Evolutionary conservation across 2,329 filamentous ascomycete genomes (phyloP), one percentile per base, ranked within the genome.

Genomic region (Acarospora socialis): DNA sequence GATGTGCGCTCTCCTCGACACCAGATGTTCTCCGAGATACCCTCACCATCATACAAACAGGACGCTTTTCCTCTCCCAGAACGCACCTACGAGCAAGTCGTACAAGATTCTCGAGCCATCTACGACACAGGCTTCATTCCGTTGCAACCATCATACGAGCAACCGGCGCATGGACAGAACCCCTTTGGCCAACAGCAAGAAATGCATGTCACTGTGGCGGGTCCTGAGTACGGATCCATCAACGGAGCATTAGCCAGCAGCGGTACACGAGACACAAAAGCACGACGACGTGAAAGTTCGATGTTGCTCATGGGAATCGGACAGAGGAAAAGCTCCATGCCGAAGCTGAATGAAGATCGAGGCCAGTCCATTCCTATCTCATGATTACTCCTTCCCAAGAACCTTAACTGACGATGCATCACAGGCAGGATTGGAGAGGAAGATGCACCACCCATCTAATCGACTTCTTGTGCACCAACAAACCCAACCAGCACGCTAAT

Each of bases 11-110:
- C 71, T 25, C 73, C 75, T 13, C 65, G 71, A 15, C 67, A 66
- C 38, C 74, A 77, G 46, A 73, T 74, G 59, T 77, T 77, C 48
- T 66, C 69, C 2, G 71, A 78, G 40, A 55, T 76, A n/a, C 70
- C 73, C 5, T 77, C 72, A 0, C 72, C 73, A 19, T 65, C 64
- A 2, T 75, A 75, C 46, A 66, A 69, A 35, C 70, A 74, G 42
- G 65, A 7, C 60, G 59, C 7, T 70, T 73, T 47, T 28, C 46
- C 22, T 32, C 39, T 26, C 23, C 17, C 38, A 41, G 23, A 52
- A 48, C 42, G 40, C 28, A 34, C 42, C 34, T 36, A 48, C 43
- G 35, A 42, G 44, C 24, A 37, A 30, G 28, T 38, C 38, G 42
- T 31, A 33, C 42, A 47, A 17, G 32, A 42, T 23, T 24, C 42